phyloP scores from a whole-genome alignment of 192 early-diverging fungal genomes.

The Entomortierella beljakovae region DNA sequence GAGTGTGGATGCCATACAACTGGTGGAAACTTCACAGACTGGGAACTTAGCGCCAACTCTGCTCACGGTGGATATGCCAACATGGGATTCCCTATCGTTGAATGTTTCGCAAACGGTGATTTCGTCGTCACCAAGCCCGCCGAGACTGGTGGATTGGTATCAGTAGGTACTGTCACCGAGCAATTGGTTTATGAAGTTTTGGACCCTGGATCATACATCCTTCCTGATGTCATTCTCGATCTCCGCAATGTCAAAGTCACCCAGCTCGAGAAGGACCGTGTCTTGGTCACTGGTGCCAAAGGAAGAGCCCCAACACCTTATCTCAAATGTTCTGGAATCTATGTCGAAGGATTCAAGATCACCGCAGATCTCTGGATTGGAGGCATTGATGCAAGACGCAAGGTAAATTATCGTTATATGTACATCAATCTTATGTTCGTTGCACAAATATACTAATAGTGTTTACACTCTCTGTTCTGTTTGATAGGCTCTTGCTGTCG shows the following conservation, averaged over 20 bases:
- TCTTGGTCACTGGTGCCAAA: constrained; percentile 69
- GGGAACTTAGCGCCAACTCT: constrained; percentile 65
- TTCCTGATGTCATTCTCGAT: constrained; percentile 76
- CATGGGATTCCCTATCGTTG: constrained; percentile 78
- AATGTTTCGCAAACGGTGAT: constrained; percentile 64
- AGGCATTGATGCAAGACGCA: constrained; percentile 68
- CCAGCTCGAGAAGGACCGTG: constrained; percentile 67
- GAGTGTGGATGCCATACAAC: constrained; percentile 78
- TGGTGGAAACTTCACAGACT: constrained; percentile 78
- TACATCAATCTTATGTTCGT: not conserved
- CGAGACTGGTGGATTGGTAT: constrained; percentile 71
- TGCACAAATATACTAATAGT: not conserved
- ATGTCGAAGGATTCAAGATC: constrained; percentile 69
- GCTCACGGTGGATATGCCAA: constrained; percentile 67
- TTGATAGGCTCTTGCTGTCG: constrained; percentile 62
- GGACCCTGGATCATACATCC: constrained; percentile 71
- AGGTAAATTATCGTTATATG: constrained; percentile 33
- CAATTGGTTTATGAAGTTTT: constrained; percentile 76
- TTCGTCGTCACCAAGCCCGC: constrained; percentile 72
- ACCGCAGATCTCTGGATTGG: constrained; percentile 69
- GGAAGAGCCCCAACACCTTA: constrained; percentile 67
- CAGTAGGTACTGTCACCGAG: constrained; percentile 67
- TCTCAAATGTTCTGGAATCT: constrained; percentile 73
- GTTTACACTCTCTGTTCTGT: constrained; percentile 1
- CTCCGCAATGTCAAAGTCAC: constrained; percentile 64